These are phyloP conservation scores for Diplodia sapinea DNA, from an alignment of 2,329 filamentous ascomycete species.

Conservation along the genomic window DNA sequence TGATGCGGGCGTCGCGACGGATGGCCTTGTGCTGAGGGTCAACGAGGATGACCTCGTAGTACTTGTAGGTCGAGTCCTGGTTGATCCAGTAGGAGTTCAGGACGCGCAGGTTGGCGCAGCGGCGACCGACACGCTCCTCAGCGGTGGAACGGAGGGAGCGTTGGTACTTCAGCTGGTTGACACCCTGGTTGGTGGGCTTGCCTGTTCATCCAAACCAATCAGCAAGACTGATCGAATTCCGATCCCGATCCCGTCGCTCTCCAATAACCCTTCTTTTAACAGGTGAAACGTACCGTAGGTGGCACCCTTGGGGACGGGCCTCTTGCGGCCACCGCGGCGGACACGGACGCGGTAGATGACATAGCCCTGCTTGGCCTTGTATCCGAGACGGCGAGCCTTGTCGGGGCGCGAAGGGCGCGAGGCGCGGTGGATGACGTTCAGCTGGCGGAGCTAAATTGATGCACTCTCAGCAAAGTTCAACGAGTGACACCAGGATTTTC, in stretches of 20 bases:
- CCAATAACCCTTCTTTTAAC: slow-evolving; percentile 1
- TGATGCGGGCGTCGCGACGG: slow-evolving; percentile 98
- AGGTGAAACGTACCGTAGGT: slow-evolving; percentile 76
- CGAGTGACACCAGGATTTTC: slow-evolving; percentile 72
- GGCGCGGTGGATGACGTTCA: slow-evolving; percentile 99
- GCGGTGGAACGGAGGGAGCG: slow-evolving; percentile 96
- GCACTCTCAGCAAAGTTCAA: slow-evolving; percentile 99
- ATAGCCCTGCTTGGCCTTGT: slow-evolving; percentile 99
- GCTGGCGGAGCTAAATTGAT: slow-evolving; percentile 99
- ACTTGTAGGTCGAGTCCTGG: slow-evolving; percentile 99
- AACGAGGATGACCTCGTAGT: slow-evolving; percentile 99
- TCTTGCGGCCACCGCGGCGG: slow-evolving; percentile 98
- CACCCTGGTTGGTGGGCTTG: slow-evolving; percentile 99
- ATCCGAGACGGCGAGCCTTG: slow-evolving; percentile 99
- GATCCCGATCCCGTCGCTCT: background rate
- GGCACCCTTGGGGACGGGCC: slow-evolving; percentile 94
- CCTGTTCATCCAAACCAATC: slow-evolving; percentile 61
- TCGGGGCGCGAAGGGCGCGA: slow-evolving; percentile 97
- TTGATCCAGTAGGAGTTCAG: slow-evolving; percentile 99
- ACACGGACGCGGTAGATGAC: slow-evolving; percentile 99
- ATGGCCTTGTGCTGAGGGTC: slow-evolving; percentile 99
- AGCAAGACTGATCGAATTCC: slow-evolving; percentile 3
- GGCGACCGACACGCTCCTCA: slow-evolving; percentile 99
- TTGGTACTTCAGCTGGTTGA: slow-evolving; percentile 99
- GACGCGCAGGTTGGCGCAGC: slow-evolving; percentile 98